phyloP scores from a whole-genome alignment of 2,329 filamentous ascomycete species.

The Fusarium luffae region DNA sequence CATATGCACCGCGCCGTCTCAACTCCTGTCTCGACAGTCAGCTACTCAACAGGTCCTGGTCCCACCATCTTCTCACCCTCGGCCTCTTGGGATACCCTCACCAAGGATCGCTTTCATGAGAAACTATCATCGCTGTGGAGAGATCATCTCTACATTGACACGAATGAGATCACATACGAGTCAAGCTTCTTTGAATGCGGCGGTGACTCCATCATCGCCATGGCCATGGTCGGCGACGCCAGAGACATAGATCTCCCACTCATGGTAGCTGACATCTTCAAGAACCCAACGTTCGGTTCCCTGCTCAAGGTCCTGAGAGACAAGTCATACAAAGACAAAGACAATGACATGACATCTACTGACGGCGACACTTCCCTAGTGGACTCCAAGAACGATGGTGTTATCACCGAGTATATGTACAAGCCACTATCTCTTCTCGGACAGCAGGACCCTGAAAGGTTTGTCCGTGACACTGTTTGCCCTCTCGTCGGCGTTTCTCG shows the following conservation, averaged over 20 bases:
- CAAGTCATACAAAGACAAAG: constrained; percentile 18
- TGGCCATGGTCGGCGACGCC: constrained; percentile 36
- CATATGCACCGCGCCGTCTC: not conserved
- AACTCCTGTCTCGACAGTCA: constrained; percentile 6
- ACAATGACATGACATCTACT: constrained; percentile 15
- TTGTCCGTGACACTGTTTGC: constrained; percentile 31
- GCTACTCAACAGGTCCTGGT: constrained; percentile 20
- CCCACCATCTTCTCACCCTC: constrained; percentile 12
- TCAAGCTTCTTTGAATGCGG: constrained; percentile 36
- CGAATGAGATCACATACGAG: constrained; percentile 4
- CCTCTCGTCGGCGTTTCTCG: constrained; percentile 33
- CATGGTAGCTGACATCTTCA: constrained; percentile 39
- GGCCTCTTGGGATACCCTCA: not conserved
- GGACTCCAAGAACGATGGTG: constrained; percentile 1
- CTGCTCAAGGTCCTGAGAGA: constrained; percentile 25
- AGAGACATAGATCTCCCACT: constrained; percentile 26
- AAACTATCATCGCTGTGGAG: constrained; percentile 29
- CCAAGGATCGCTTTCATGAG: constrained; percentile 10
- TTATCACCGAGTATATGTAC: not conserved
- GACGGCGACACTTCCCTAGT: not conserved
- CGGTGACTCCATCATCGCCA: constrained; percentile 40
- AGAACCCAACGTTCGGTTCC: constrained; percentile 25
- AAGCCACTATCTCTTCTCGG: constrained; percentile 19
- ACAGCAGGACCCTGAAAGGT: constrained; percentile 3
- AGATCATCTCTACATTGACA: constrained; percentile 14